A percentile compares a stretch with the other conserved stretches of the same genome.
Conservation (phyloP, 345 rosid species). For the Geranium brycei region DNA sequence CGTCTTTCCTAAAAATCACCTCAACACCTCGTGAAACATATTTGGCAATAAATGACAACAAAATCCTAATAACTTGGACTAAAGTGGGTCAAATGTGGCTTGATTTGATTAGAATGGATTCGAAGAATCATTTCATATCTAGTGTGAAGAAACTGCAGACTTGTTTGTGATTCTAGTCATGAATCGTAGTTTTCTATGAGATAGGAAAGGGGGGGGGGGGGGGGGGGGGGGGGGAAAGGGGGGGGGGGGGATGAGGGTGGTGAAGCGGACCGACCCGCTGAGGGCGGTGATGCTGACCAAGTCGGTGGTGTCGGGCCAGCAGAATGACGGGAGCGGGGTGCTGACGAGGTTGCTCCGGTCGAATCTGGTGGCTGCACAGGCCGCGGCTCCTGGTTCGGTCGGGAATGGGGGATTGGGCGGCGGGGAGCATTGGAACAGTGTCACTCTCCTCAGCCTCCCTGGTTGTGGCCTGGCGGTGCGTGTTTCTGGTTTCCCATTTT, state of each 20-base stretch:
- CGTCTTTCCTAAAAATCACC: too few species aligned
- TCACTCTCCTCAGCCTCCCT: constrained; percentile 59
- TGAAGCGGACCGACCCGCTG: constrained; percentile 70
- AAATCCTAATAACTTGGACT: too few species aligned
- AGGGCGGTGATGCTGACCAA: constrained; percentile 54
- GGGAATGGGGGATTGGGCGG: constrained; percentile 26
- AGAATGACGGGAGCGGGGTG: constrained; percentile 70
- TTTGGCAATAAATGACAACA: too few species aligned
- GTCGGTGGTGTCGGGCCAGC: constrained; percentile 68
- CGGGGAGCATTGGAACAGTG: constrained; percentile 75
- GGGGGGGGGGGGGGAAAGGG: constrained; percentile 31
- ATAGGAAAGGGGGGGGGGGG: too few species aligned
- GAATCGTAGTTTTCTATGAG: too few species aligned
- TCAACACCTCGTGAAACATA: too few species aligned
- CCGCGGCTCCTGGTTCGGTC: constrained; percentile 16
- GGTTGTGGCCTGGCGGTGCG: constrained; percentile 58
- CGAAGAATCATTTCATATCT: too few species aligned
- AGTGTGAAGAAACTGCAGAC: too few species aligned
- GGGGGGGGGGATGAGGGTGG: constrained; percentile 60
- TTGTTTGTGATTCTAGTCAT: too few species aligned
- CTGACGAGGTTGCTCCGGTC: constrained; percentile 59
- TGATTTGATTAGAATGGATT: too few species aligned
- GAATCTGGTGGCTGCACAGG: constrained; percentile 14
- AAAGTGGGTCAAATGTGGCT: too few species aligned
- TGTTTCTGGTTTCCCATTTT: not conserved